phyloP scores from a whole-genome alignment of 116 monocot species.

The Papilionanthe hybrid region DNA sequence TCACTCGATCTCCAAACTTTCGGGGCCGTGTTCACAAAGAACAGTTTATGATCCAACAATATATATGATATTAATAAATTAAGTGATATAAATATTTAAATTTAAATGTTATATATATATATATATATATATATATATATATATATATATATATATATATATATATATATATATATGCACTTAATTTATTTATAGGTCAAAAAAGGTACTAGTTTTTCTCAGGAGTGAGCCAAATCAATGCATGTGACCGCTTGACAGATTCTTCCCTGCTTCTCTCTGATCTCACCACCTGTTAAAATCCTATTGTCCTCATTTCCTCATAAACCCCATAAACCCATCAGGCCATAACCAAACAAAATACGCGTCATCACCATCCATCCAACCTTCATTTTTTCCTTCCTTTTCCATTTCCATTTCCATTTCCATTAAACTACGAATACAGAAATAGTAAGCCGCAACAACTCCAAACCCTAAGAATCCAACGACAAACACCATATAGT shows the following conservation, averaged over 20 bases:
- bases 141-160: background rate
- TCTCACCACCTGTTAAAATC: conserved; percentile 1
- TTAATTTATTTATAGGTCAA: too few species aligned
- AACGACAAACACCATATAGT: background rate
- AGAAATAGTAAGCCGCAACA: background rate
- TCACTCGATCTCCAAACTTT: too few species aligned
- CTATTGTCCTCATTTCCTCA: background rate
- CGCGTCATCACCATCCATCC: background rate
- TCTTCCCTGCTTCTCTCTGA: background rate
- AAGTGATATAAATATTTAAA: too few species aligned
- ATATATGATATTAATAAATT: too few species aligned
- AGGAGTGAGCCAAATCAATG: background rate
- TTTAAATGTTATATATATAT: background rate
- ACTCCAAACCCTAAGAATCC: background rate
- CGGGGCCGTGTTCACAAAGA: too few species aligned
- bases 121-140: background rate
- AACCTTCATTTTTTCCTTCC: background rate
- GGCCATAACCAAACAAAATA: background rate
- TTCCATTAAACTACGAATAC: background rate
- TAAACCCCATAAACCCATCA: too few species aligned
- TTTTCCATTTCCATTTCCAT: background rate
- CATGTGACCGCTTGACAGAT: conserved; percentile 3
- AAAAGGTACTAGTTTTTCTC: too few species aligned
- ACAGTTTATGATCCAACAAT: too few species aligned
- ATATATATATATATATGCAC: too few species aligned